A percentile compares a stretch with the other conserved stretches of the same genome.
phyloP scores from a whole-genome alignment of 176 grass and related monocot genomes.

The Triticum monococcum region DNA sequence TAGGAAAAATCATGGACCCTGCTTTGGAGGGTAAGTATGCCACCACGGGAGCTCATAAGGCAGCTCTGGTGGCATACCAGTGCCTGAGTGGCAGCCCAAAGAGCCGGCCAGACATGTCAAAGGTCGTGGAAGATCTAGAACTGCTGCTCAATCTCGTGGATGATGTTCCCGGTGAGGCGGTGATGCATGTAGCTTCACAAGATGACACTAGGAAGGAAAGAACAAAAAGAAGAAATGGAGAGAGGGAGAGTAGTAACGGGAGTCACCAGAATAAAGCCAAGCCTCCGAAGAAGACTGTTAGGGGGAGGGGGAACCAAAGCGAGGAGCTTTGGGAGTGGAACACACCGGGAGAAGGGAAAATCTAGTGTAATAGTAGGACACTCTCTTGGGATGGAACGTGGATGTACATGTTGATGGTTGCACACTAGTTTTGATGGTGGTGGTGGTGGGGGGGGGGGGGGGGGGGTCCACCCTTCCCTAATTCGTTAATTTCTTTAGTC shows the following conservation, averaged over 20 bases:
- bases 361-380: not conserved
- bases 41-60: conserved; percentile 32
- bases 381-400: not conserved
- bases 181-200: not conserved
- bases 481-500: conserved; percentile 18
- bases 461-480: not conserved
- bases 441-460: too few species aligned
- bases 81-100: conserved; percentile 70
- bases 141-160: conserved; percentile 40
- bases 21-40: conserved; percentile 47
- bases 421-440: not conserved
- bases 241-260: not conserved
- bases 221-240: not conserved
- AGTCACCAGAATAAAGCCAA: not conserved
- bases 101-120: conserved; percentile 65
- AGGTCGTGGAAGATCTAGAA: conserved; percentile 60
- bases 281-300: conserved; percentile 1
- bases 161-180: conserved; percentile 20
- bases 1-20: conserved; percentile 58
- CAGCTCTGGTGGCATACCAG: conserved; percentile 61
- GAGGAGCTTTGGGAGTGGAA: conserved; percentile 55
- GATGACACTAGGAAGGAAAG: not conserved
- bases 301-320: not conserved
- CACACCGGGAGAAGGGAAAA: not conserved
- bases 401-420: conserved; percentile 9